phyloP scores from a whole-genome alignment of 176 grass and related monocot species.

The sorghum (Sorghum bicolor) region Sorghum_bicolor_NCBIv3 NC_012871.2:60960001-60960500 shows the following conservation, averaged over 20 bases:
- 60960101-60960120: not conserved
- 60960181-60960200: slow-evolving; percentile 81
- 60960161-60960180: slow-evolving; percentile 11
- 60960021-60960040: not conserved
- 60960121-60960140: not conserved
- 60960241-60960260: slow-evolving; percentile 97
- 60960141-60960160: not conserved
- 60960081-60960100: not conserved
- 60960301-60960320: slow-evolving; percentile 86
- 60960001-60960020: not conserved
- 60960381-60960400: slow-evolving; percentile 78
- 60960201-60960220: slow-evolving; percentile 96
- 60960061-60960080: not conserved
- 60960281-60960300: slow-evolving; percentile 96
- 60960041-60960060: not conserved
- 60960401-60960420: slow-evolving; percentile 53
- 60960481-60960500: not conserved
- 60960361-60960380: slow-evolving; percentile 88
- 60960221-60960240: slow-evolving; percentile 67
- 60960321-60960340: slow-evolving; percentile 96
- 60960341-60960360: slow-evolving; percentile 89
- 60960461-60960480: slow-evolving; percentile 11
- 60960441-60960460: slow-evolving; percentile 93
- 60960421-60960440: slow-evolving; percentile 67
- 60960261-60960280: slow-evolving; percentile 73